Conservation (phyloP, 2,329 filamentous ascomycete genomes). For the Harringtonia lauricola region DNA sequence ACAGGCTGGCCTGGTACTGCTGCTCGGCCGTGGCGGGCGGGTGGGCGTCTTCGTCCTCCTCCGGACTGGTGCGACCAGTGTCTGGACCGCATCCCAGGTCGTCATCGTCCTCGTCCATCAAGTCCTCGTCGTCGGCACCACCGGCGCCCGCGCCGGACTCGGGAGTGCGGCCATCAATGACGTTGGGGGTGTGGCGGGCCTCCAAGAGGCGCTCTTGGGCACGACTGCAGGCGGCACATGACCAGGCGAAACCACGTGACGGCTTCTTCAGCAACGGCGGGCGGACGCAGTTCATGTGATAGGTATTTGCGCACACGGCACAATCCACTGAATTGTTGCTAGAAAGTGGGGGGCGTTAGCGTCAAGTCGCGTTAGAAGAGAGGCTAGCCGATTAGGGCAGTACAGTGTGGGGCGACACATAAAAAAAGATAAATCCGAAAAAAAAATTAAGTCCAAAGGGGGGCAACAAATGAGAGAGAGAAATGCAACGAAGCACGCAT, state of each 20-base stretch:
- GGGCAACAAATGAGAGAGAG: neutral
- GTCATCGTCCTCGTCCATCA: slow-evolving; percentile 64
- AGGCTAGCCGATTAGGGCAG: slow-evolving; percentile 9
- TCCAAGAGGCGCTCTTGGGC: slow-evolving; percentile 91
- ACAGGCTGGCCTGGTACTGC: slow-evolving; percentile 83
- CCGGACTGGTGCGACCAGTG: slow-evolving; percentile 54
- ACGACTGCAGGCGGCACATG: slow-evolving; percentile 88
- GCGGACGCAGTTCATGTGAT: slow-evolving; percentile 96
- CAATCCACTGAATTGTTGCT: slow-evolving; percentile 95
- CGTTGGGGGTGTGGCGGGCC: slow-evolving; percentile 72
- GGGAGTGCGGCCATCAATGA: slow-evolving; percentile 56
- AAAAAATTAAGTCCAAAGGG: neutral
- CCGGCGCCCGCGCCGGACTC: slow-evolving; percentile 18
- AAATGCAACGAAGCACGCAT: slow-evolving; percentile 25
- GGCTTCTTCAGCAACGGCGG: slow-evolving; percentile 91
- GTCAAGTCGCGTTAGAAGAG: slow-evolving; percentile 7
- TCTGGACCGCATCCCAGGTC: slow-evolving; percentile 40
- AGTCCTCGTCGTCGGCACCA: slow-evolving; percentile 54
- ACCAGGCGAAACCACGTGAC: slow-evolving; percentile 95
- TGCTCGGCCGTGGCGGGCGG: slow-evolving; percentile 68
- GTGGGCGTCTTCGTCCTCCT: slow-evolving; percentile 43
- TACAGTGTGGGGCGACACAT: slow-evolving; percentile 7
- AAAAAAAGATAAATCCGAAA: slow-evolving; percentile 8
- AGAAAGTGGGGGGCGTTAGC: slow-evolving; percentile 13
- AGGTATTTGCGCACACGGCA: slow-evolving; percentile 86